These are phyloP conservation scores for Apiospora saccharicola DNA, from an alignment of 2,329 filamentous ascomycete species.

Conservation along the genomic window DNA sequence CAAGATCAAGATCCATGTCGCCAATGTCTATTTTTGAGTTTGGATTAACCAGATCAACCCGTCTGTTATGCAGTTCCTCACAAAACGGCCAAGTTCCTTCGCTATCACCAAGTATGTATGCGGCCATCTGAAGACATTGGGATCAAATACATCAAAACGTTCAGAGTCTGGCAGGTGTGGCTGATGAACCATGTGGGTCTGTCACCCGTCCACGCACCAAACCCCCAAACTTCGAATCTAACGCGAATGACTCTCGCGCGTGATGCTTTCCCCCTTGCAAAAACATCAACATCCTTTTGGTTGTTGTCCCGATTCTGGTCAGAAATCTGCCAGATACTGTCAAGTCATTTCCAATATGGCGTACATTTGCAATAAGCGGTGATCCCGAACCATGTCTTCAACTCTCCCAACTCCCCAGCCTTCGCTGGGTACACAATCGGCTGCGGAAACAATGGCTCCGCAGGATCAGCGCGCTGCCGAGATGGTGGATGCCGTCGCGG, in stretches of 20 bases:
- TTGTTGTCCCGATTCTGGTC: neutral
- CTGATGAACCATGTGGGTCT: slow-evolving; percentile 7
- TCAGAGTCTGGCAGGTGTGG: neutral
- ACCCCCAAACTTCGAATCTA: slow-evolving; percentile 14
- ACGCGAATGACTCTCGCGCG: slow-evolving; percentile 6
- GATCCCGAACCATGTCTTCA: neutral
- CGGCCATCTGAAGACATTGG: neutral
- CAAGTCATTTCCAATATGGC: neutral
- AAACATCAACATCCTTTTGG: neutral
- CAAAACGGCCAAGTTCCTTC: neutral
- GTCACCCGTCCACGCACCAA: slow-evolving; percentile 11
- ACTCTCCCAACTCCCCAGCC: neutral
- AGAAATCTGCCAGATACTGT: neutral
- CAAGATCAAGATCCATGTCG: neutral
- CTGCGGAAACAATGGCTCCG: neutral
- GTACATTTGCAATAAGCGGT: neutral
- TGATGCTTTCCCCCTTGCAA: neutral
- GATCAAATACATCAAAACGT: neutral
- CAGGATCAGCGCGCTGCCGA: neutral
- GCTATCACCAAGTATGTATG: neutral
- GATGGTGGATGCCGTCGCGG: neutral
- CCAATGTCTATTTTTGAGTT: neutral
- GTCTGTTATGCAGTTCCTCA: neutral
- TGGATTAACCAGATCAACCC: no score
- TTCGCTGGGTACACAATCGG: neutral